These are phyloP conservation scores for Ogataea parapolymorpha DNA, from an alignment of 805 yeast species.

Conservation along the genomic window DNA sequence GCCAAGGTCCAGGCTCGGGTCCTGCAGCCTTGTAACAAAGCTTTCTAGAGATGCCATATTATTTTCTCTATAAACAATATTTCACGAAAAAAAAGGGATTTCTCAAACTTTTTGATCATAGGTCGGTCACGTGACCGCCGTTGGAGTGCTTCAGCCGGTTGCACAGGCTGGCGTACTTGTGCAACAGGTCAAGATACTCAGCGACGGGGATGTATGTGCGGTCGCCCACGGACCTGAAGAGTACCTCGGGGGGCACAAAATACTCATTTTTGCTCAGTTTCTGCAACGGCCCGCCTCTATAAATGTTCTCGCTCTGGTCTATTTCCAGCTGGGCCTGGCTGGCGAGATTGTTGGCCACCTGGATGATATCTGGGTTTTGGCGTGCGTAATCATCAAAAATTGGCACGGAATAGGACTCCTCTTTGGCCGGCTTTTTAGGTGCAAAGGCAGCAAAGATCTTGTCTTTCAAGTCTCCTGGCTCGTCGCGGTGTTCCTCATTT, in stretches of 20 bases:
- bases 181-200: slow-evolving; percentile 17
- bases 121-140: slow-evolving; percentile 28
- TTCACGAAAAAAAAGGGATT: slow-evolving; percentile 8
- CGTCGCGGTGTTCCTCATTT: slow-evolving; percentile 7
- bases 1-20: slow-evolving; percentile 53
- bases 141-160: not conserved
- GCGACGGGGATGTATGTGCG: slow-evolving; percentile 15
- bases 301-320: slow-evolving; percentile 15
- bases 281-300: slow-evolving; percentile 13
- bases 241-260: slow-evolving; percentile 18
- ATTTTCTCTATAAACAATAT: slow-evolving; percentile 10
- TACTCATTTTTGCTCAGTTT: slow-evolving; percentile 9
- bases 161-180: slow-evolving; percentile 15
- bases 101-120: slow-evolving; percentile 21
- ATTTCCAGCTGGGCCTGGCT: slow-evolving; percentile 11
- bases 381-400: slow-evolving; percentile 14
- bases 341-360: slow-evolving; percentile 13
- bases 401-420: not conserved
- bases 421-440: slow-evolving; percentile 1
- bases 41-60: slow-evolving; percentile 52
- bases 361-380: slow-evolving; percentile 13
- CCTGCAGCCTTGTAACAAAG: slow-evolving; percentile 59
- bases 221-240: slow-evolving; percentile 12
- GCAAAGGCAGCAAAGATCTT: slow-evolving; percentile 5
- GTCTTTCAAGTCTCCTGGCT: slow-evolving; percentile 1